Base-by-base conservation (phyloP, 1,284 basidiomycete genomes). In the Apiotrichum siamense region DNA sequence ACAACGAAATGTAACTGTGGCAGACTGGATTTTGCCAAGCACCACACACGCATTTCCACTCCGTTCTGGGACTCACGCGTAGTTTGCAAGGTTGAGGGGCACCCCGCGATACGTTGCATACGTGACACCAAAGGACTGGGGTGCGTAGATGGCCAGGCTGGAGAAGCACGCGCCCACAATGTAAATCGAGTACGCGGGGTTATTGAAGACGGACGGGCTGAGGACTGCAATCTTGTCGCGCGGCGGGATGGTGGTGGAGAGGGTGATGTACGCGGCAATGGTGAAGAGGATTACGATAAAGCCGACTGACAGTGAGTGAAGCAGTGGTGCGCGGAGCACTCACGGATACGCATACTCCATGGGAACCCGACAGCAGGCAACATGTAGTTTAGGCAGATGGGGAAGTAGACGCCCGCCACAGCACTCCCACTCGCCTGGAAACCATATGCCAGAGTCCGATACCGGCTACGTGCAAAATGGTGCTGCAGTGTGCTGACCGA, bases 401-500 rank as follows among this genome's bases (percentile, higher is more conserved):
- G 81, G 38, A 80, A 68, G 3, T 78, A 49, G 0, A 79, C 78
- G 2, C 81, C 80, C 1, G 60, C 61, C 15, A 66, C 21, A 9
- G 57, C 58, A 17, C 55, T 58, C 4, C 70, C 70, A n/a, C 50
- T 50, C 5, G 70, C 68, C 27, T 66, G 60, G 38, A 61, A 48
- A 3, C 68, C 70, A 49, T 65, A 70, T 10, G 67, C 70, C 29
- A 72, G 39, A 12, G 60, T 61, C 24, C 64, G 41, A 40, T 61
- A 61, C 11, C 54, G 71, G 60, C 78, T 60, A 36, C 49, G 55
- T 3, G 54, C 60, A 40, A 68, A 82, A 77, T 80, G 81, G 61
- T 82, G 81, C 3, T 75, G 72, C 2, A 81, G 61, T 27, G 79
- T 75, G 1, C 76, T 74, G 7, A 76, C 71, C 0, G 77, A 76